Evolutionary conservation across 2,329 filamentous ascomycete genomes (phyloP).

Genomic region (Alternaria gaisen): DNA sequence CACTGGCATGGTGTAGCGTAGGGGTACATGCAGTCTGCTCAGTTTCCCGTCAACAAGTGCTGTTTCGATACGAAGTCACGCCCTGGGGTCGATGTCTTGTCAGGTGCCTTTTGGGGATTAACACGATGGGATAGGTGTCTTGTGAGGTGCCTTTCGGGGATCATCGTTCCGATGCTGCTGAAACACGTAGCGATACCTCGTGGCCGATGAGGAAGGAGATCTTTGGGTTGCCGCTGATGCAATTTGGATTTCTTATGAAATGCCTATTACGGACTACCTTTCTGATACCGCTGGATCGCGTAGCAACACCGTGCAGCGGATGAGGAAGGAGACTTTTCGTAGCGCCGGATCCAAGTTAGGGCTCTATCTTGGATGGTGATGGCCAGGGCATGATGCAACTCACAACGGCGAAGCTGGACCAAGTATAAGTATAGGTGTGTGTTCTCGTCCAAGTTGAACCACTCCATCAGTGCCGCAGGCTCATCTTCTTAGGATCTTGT

Average conservation of each 20-base stretch:
- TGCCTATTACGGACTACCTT: constrained; percentile 22
- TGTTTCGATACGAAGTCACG: constrained; percentile 21
- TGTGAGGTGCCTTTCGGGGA: constrained; percentile 17
- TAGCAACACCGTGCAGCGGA: constrained; percentile 17
- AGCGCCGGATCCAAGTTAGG: constrained; percentile 13
- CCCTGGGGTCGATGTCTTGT: constrained; percentile 19
- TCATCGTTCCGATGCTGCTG: constrained; percentile 20
- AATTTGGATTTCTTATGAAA: constrained; percentile 17
- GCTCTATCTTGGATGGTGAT: constrained; percentile 6
- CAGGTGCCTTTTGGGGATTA: constrained; percentile 26
- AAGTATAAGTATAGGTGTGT: constrained; percentile 30
- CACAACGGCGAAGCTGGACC: constrained; percentile 3
- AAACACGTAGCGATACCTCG: constrained; percentile 12
- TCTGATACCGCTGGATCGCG: constrained; percentile 19
- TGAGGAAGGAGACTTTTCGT: constrained; percentile 28
- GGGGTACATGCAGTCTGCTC: constrained; percentile 14
- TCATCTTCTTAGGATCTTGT: constrained; percentile 34
- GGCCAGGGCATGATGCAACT: constrained; percentile 12
- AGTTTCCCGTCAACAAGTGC: constrained; percentile 15
- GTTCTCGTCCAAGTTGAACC: constrained; percentile 9
- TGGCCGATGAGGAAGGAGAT: constrained; percentile 31
- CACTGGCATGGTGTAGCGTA: constrained; percentile 15
- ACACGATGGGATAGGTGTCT: constrained; percentile 6
- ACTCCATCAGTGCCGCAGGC: constrained; percentile 25
- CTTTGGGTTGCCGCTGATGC: constrained; percentile 9